Conservation (phyloP, 768 basidiomycete genomes). For the Gyrodon lividus region DNA sequence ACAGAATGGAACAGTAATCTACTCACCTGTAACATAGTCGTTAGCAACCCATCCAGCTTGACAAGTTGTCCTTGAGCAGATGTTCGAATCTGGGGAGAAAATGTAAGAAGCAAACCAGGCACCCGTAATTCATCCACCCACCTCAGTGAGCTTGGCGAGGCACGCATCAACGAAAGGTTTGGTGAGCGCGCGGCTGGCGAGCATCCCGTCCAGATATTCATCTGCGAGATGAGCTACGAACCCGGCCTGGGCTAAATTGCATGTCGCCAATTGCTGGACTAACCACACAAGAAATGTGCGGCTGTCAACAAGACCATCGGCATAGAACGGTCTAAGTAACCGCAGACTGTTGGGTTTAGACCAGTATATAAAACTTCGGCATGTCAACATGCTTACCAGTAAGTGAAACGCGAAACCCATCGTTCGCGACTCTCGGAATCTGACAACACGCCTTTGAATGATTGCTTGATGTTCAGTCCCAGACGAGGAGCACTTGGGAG, state of each 20-base stretch:
- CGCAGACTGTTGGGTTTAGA: slow-evolving; percentile 47
- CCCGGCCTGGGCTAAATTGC: slow-evolving; percentile 79
- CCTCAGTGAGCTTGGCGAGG: slow-evolving; percentile 65
- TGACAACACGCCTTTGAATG: slow-evolving; percentile 77
- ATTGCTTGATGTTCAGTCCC: slow-evolving; percentile 78
- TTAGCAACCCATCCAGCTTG: slow-evolving; percentile 52
- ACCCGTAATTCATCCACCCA: slow-evolving; percentile 17
- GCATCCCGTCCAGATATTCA: slow-evolving; percentile 74
- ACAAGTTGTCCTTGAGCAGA: slow-evolving; percentile 55
- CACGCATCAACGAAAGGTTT: slow-evolving; percentile 74
- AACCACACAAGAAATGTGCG: slow-evolving; percentile 77
- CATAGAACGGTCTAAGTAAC: slow-evolving; percentile 72
- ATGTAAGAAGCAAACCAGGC: not conserved
- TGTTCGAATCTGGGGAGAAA: slow-evolving; percentile 49
- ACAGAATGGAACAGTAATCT: not conserved
- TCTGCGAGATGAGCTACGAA: slow-evolving; percentile 76
- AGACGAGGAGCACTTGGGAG: slow-evolving; percentile 76
- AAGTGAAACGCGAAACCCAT: slow-evolving; percentile 79
- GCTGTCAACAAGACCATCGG: slow-evolving; percentile 78
- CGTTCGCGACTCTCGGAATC: slow-evolving; percentile 67
- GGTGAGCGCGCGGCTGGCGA: slow-evolving; percentile 63
- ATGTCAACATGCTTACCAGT: slow-evolving; percentile 50
- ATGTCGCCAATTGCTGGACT: slow-evolving; percentile 70
- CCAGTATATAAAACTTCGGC: not conserved
- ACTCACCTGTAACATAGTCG: slow-evolving; percentile 60